Evolutionary conservation across 2,329 filamentous ascomycete species (phyloP).

Genomic region (Neofusicoccum parvum): DNA sequence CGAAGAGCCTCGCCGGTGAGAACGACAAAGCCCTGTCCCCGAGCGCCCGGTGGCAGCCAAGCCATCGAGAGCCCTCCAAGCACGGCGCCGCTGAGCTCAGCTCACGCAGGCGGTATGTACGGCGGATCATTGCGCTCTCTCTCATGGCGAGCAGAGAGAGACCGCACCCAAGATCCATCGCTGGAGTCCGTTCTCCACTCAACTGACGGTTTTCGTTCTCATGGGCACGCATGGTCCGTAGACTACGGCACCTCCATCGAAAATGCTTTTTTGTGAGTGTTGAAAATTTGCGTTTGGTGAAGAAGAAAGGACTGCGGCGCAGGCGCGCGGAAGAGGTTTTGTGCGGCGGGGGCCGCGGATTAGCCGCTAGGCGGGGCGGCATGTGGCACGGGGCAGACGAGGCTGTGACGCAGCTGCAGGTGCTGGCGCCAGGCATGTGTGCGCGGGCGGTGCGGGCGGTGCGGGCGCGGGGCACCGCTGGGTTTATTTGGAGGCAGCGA

Average conservation of each 20-base stretch:
- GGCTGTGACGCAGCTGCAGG: slow-evolving; percentile 10
- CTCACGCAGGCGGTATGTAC: slow-evolving; percentile 43
- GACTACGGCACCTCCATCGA: slow-evolving; percentile 50
- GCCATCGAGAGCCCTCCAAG: background rate
- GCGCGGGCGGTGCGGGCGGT: no score
- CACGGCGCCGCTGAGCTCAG: background rate
- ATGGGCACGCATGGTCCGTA: slow-evolving; percentile 48
- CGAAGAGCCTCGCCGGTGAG: background rate
- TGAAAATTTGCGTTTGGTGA: slow-evolving; percentile 58
- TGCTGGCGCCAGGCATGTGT: background rate
- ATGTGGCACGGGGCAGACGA: background rate
- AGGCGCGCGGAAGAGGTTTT: slow-evolving; percentile 6
- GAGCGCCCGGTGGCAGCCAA: background rate
- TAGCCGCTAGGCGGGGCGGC: background rate
- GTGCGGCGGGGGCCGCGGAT: background rate
- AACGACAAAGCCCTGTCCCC: background rate
- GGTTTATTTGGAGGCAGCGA: background rate
- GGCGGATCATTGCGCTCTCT: slow-evolving; percentile 63
- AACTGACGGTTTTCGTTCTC: slow-evolving; percentile 61
- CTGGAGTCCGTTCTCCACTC: slow-evolving; percentile 54
- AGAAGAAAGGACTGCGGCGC: slow-evolving; percentile 38
- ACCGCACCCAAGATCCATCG: slow-evolving; percentile 62
- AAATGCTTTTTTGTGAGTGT: slow-evolving; percentile 62
- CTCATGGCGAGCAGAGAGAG: slow-evolving; percentile 51
- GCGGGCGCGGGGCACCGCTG: background rate